A percentile compares a stretch with the other conserved stretches of the same genome.
Evolutionary conservation across 441 rosid species (phyloP).

Genomic region (Syzygium syzygioides): DNA sequence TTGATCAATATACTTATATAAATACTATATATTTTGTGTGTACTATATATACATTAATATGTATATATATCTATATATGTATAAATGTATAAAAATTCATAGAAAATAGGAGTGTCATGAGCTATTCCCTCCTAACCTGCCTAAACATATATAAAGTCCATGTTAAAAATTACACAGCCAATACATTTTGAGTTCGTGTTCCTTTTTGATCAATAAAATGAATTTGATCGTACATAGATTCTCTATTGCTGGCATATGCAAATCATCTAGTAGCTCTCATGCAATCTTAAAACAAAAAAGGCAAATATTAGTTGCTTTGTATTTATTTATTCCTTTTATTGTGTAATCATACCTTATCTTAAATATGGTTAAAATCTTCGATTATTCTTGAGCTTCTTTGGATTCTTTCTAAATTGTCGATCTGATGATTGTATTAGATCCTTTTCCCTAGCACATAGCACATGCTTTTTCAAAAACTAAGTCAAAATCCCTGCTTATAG

Average conservation of each 20-base stretch:
- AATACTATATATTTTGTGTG: background rate
- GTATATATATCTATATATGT: too few species aligned
- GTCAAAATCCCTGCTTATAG: background rate
- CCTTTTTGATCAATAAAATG: background rate
- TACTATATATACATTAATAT: background rate
- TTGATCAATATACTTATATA: background rate
- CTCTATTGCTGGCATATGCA: background rate
- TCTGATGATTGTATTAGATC: background rate
- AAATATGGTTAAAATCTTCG: background rate
- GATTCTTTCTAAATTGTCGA: background rate
- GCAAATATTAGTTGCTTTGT: background rate
- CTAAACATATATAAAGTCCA: too few species aligned
- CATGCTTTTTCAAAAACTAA: background rate
- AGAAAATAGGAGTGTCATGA: background rate
- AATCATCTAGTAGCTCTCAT: background rate
- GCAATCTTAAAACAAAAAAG: background rate
- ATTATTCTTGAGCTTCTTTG: background rate
- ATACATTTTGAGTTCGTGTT: background rate
- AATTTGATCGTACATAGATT: background rate
- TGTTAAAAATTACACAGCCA: background rate
- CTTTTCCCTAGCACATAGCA: background rate
- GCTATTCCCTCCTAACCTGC: background rate
- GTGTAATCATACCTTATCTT: background rate
- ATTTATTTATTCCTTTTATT: background rate
- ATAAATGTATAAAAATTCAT: background rate